A percentile compares a stretch with the other conserved stretches of the same genome.
These are phyloP conservation scores for Mayamaea pseudoterrestris DNA, from an alignment of 108 stramenopile species.

Conservation along the genomic window DNA sequence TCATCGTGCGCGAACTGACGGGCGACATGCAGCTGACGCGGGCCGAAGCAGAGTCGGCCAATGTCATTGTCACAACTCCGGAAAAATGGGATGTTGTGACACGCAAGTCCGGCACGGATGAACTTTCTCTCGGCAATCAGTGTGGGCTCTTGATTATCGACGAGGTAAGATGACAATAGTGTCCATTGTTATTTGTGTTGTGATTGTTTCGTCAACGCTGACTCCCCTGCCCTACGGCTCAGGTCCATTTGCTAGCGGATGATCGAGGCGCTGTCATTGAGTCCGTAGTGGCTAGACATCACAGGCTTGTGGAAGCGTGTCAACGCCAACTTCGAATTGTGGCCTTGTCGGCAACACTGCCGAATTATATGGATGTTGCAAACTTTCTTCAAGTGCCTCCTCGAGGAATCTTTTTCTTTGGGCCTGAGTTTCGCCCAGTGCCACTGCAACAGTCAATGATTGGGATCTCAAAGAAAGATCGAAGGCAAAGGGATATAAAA, in stretches of 20 bases:
- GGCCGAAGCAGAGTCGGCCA: conserved; percentile 80
- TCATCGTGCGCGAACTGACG: conserved; percentile 91
- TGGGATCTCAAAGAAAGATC: conserved; percentile 47
- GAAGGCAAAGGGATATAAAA: conserved; percentile 56
- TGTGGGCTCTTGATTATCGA: conserved; percentile 97
- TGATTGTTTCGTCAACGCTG: conserved; percentile 84
- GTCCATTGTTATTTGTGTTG: too few relatives aligned
- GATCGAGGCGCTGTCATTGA: conserved; percentile 98
- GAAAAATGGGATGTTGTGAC: conserved; percentile 94
- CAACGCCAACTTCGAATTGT: conserved; percentile 90
- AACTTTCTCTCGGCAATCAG: conserved; percentile 77
- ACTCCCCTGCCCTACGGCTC: too few relatives aligned
- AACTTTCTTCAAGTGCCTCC: conserved; percentile 63
- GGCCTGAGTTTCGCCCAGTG: conserved; percentile 94
- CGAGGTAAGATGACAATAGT: too few relatives aligned
- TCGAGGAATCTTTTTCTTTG: conserved; percentile 90
- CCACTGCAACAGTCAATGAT: conserved; percentile 95
- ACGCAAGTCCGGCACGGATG: conserved; percentile 71
- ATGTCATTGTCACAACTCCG: conserved; percentile 91
- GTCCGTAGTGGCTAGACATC: conserved; percentile 90
- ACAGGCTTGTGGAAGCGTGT: conserved; percentile 88
- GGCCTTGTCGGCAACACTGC: conserved; percentile 96
- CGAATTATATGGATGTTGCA: conserved; percentile 92
- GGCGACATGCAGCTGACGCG: conserved; percentile 98
- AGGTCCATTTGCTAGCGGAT: conserved; percentile 93